Evolutionary conservation across 257 asterid species (phyloP), one percentile per base, ranked within the genome.

Genomic region (Leptodermis oblonga): DNA sequence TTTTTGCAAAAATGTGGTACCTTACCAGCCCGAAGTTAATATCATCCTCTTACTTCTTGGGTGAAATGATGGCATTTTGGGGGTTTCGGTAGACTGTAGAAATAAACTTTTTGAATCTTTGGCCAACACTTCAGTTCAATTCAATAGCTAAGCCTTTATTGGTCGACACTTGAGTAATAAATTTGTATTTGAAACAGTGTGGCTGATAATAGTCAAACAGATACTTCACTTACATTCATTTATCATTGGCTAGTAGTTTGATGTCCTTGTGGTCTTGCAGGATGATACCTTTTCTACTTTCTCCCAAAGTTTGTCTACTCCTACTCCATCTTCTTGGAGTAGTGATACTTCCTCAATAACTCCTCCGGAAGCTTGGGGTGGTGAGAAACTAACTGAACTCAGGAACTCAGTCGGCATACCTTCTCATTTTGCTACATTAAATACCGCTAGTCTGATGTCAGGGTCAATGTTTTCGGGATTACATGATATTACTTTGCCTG

Each of bases 361-460:
- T 71, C 99, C 97, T 48, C 96, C 95, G 5, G 96, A 94, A 87
- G 96, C 92, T 76, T 94, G 97, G 99, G 97, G 96, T 53, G 92
- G 97, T 37, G 96, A 87, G 76, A 82, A 86, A 82, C 65, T 93
- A 62, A 74, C 93, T 48, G 97, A 91, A 58, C 92, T 83, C 59
- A 92, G 87, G 64, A 90, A 82, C 68, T 82, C 97, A 63, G 79
- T 83, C 68, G 84, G 76, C 78, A 68, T 77, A 83, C 88, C 95
- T 60, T 85, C 97, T 66, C 89, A 89, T 64, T 87, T 87, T 79
- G 78, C 90, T 51, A 49, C 83, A 62, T 67, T 83, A 62, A 68
- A 88, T 71, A 76, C 96, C n/a, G 79, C 80, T 70, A 83, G 79
- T 77, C 80, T 84, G 45, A 61, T 92, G 5, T 82, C 92, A 28